Base-by-base conservation (phyloP, 495 filamentous ascomycete genomes). In the Hamigera avellanea region DNA sequence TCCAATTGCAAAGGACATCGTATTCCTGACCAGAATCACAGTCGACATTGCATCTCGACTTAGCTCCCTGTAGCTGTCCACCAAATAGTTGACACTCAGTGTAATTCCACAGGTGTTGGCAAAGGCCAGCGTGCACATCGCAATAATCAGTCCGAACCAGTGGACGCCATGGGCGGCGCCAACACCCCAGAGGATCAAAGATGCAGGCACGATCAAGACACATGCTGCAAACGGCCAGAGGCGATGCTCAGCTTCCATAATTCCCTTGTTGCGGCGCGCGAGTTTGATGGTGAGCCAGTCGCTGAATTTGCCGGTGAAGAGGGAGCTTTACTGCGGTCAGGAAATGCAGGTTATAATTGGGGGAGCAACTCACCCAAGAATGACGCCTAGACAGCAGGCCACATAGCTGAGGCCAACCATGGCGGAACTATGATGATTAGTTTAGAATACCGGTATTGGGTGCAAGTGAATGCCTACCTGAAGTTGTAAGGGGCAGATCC, bases 171-270 rank as follows among this genome's bases (percentile, higher is more conserved):
- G 70, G 0, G 76, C 76, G 6, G 76, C 74, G 8, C 78, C 77
- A 4, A 81, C 74, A n/a, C 79, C 78, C 76, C 76, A 83, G 0
- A 82, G 66, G 4, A 82, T 61, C 0, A 80, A 51, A 0, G 73
- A 72, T 0, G 53, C 56, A 0, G 77, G 77, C 2, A 79, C 64
- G 8, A 75, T 52, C 17, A 81, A 14, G 0, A 76, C 39, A 19
- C 69, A 72, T 5, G 67, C 52, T 0, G 56, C 29, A 44, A 81
- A 79, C 1, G 78, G 69, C 74, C 76, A 82, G 2, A 81, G 62
- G 12, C 74, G 68, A 33, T 75, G 63, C 45, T 81, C 76, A 1
- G 76, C 62, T 44, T 80, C 75, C 54, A 75, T 69, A 28, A 76
- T 50, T 14, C 77, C 76, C n/a, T 62, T 59, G 44, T 80, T 80